These are phyloP conservation scores for Lecanicillium sp. DNA, from an alignment of 2,329 filamentous ascomycete species.

Conservation along the genomic window DNA sequence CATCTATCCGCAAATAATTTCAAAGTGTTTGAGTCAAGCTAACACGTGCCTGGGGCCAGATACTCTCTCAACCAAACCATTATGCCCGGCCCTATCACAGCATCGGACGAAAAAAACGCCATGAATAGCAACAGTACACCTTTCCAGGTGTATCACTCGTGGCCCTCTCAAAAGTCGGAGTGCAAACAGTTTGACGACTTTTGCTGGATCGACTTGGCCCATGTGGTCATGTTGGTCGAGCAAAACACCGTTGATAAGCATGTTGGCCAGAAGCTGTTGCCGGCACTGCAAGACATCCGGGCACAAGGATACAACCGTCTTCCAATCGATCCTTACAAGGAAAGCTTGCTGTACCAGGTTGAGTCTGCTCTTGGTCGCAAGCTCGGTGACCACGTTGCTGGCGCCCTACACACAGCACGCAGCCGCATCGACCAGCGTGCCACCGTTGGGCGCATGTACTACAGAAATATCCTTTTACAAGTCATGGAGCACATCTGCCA, in stretches of 20 bases:
- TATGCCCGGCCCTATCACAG: slow-evolving; percentile 3
- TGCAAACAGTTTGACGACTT: slow-evolving; percentile 15
- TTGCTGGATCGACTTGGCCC: slow-evolving; percentile 16
- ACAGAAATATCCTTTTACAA: slow-evolving; percentile 9
- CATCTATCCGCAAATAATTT: neutral
- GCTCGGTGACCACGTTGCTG: slow-evolving; percentile 15
- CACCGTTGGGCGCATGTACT: slow-evolving; percentile 14
- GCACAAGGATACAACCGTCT: slow-evolving; percentile 8
- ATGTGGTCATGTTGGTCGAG: slow-evolving; percentile 16
- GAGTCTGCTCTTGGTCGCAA: slow-evolving; percentile 7
- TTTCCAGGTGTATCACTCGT: slow-evolving; percentile 12
- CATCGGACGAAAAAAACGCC: neutral
- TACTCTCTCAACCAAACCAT: neutral
- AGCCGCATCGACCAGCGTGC: slow-evolving; percentile 16
- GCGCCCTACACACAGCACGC: slow-evolving; percentile 15
- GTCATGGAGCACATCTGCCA: slow-evolving; percentile 10
- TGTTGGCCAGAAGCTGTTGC: slow-evolving; percentile 9
- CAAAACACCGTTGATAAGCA: slow-evolving; percentile 9
- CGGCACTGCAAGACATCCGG: slow-evolving; percentile 10
- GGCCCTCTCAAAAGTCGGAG: slow-evolving; percentile 15
- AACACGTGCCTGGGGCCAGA: neutral
- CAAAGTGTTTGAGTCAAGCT: too few species aligned
- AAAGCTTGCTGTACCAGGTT: slow-evolving; percentile 13
- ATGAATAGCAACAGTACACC: neutral
- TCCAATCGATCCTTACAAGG: slow-evolving; percentile 12